Percentiles rank a stretch among this genome's conserved stretches.
Conservation (phyloP, 2,329 filamentous ascomycete genomes). For the Pseudocercospora fijiensis region DNA sequence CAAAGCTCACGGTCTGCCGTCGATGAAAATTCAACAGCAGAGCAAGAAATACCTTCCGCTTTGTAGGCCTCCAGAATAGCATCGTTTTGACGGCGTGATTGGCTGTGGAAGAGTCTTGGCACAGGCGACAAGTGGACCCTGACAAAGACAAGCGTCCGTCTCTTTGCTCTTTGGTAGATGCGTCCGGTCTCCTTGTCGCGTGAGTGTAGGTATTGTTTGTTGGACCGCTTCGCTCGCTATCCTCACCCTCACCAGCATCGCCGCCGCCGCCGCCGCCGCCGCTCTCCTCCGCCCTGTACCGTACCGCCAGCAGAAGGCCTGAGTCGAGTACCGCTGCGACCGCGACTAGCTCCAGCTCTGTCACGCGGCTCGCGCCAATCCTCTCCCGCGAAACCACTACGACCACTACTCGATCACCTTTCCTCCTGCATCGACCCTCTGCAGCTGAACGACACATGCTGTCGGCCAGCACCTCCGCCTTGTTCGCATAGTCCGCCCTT, state of each 20-base stretch:
- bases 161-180: background rate
- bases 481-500: slow-evolving; percentile 17
- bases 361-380: slow-evolving; percentile 4
- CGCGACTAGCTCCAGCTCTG: background rate
- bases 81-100: background rate
- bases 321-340: background rate
- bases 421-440: background rate
- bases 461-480: slow-evolving; percentile 6
- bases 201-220: background rate
- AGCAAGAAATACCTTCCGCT: background rate
- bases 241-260: background rate
- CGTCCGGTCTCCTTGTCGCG: background rate
- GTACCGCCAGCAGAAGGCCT: background rate
- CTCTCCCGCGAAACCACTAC: background rate
- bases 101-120: background rate
- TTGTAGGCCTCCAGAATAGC: background rate
- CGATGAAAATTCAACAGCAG: slow-evolving; percentile 1
- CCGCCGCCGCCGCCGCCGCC: background rate
- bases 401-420: background rate
- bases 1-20: background rate
- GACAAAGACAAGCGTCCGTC: background rate
- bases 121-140: background rate
- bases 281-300: background rate
- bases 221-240: background rate
- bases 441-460: slow-evolving; percentile 1